These are phyloP conservation scores for Linnemannia hyalina DNA, from an alignment of 192 early-diverging fungal species.

Conservation along the genomic window DNA sequence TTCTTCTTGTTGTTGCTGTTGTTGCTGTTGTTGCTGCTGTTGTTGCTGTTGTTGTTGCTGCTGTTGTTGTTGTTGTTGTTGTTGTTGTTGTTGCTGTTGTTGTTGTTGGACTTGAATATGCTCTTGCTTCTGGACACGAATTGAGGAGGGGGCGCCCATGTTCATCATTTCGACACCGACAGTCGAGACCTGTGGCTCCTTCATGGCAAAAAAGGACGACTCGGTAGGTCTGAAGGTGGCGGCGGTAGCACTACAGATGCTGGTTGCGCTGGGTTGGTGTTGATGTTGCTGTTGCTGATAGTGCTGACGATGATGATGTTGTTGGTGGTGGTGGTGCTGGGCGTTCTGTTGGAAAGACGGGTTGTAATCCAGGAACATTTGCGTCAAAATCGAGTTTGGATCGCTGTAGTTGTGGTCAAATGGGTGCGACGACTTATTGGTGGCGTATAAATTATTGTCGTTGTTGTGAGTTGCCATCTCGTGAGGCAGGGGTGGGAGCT, in stretches of 20 bases:
- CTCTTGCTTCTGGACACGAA: too few species aligned
- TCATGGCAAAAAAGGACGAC: too few species aligned
- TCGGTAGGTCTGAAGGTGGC: too few species aligned
- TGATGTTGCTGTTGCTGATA: not conserved
- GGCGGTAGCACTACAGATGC: too few species aligned
- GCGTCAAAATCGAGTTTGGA: constrained; percentile 16
- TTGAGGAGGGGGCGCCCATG: too few species aligned
- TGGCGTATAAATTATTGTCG: not conserved
- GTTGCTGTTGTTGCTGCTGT: not conserved
- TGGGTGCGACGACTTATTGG: not conserved
- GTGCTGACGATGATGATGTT: not conserved
- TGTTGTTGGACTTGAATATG: too few species aligned
- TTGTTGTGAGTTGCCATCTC: not conserved
- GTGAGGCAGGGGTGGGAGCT: constrained; percentile 14
- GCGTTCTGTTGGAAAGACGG: not conserved
- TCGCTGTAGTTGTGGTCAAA: not conserved
- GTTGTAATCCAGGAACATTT: constrained; percentile 24
- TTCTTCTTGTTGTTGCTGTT: not conserved
- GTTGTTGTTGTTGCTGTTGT: not conserved
- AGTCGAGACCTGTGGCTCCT: too few species aligned
- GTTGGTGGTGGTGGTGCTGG: not conserved
- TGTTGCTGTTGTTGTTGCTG: not conserved
- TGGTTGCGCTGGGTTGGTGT: not conserved
- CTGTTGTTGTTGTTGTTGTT: not conserved
- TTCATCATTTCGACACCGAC: too few species aligned